These are phyloP conservation scores for Elsinoe arachidis DNA, from an alignment of 2,329 filamentous ascomycete genomes.

Conservation along the genomic window DNA sequence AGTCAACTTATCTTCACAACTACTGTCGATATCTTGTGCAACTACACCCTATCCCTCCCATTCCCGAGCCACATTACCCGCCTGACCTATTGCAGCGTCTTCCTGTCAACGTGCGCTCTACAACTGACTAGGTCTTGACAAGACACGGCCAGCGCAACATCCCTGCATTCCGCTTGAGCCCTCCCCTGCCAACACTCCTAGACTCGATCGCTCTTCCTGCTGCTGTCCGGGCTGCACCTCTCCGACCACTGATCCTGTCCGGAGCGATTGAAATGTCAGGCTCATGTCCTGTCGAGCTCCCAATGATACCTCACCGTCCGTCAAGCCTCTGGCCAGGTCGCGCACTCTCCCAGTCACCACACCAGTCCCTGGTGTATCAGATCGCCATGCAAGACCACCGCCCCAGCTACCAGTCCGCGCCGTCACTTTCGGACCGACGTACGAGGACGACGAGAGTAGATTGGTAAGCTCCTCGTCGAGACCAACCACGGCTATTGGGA, in stretches of 20 bases:
- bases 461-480: background rate
- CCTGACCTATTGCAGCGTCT: background rate
- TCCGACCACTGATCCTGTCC: background rate
- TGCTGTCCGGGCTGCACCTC: constrained; percentile 4
- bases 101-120: constrained; percentile 4
- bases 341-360: background rate
- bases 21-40: background rate
- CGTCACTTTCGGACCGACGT: background rate
- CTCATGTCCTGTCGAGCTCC: constrained; percentile 14
- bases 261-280: constrained; percentile 13
- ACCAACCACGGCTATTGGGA: background rate
- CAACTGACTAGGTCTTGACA: background rate
- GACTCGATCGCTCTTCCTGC: background rate
- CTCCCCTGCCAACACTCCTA: constrained; percentile 2
- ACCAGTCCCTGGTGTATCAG: background rate
- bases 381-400: background rate
- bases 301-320: constrained; percentile 5
- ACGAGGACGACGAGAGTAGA: background rate
- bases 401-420: background rate
- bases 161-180: background rate
- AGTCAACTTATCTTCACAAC: background rate
- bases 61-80: constrained; percentile 1
- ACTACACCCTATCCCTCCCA: constrained; percentile 6
- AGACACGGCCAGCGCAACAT: background rate
- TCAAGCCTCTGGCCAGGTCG: constrained; percentile 12